phyloP scores from a whole-genome alignment of 495 filamentous ascomycete species.

The Xylona heveae region DNA sequence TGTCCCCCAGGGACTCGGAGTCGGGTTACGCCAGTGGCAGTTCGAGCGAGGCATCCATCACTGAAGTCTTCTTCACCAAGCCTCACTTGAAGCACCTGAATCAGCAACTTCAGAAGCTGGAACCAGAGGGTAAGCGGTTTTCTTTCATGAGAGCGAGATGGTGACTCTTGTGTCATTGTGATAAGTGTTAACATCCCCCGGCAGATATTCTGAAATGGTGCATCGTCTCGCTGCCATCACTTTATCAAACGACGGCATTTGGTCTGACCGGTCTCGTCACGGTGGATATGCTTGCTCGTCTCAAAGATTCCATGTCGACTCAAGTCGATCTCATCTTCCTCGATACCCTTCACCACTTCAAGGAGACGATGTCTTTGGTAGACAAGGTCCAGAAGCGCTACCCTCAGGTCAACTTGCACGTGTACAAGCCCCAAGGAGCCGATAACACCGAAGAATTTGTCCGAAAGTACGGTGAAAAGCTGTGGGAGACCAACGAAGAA shows the following conservation, averaged over 20 bases:
- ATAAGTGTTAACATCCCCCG: conserved; percentile 12
- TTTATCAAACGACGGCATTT: conserved; percentile 96
- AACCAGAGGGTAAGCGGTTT: conserved; percentile 42
- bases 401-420: conserved; percentile 55
- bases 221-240: conserved; percentile 68
- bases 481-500: conserved; percentile 75
- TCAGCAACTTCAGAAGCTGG: conserved; percentile 61
- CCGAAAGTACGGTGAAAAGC: conserved; percentile 51
- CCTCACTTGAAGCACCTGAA: conserved; percentile 82
- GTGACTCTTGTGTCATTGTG: no score
- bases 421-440: conserved; percentile 64
- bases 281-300: conserved; percentile 81
- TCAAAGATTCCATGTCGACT: conserved; percentile 42
- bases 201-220: conserved; percentile 81
- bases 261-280: conserved; percentile 86
- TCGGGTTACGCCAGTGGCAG: conserved; percentile 75
- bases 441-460: conserved; percentile 57
- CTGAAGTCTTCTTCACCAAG: conserved; percentile 70
- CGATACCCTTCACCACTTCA: conserved; percentile 89
- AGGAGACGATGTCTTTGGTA: conserved; percentile 69
- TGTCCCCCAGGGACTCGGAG: conserved; percentile 22
- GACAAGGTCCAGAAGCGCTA: conserved; percentile 58
- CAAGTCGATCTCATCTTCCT: conserved; percentile 84
- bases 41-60: conserved; percentile 39
- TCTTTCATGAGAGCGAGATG: no score